A percentile compares a stretch with the other conserved stretches of the same genome.
Evolutionary conservation across 495 filamentous ascomycete species (phyloP).

Genomic region (Chaetomium tenue): DNA sequence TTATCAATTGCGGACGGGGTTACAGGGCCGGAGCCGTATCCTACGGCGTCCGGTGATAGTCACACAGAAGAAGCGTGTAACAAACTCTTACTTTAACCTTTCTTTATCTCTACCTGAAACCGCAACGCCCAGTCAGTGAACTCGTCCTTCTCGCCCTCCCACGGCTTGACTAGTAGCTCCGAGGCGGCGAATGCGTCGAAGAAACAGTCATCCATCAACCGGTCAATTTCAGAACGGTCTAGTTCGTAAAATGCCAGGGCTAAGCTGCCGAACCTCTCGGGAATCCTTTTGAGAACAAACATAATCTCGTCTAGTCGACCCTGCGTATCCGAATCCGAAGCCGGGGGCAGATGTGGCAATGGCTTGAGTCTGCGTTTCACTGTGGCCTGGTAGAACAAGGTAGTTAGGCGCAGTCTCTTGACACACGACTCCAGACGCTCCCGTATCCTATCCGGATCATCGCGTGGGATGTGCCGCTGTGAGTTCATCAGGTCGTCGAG

Average conservation of each 20-base stretch:
- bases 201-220: constrained; percentile 49
- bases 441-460: constrained; percentile 54
- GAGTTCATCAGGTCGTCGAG: constrained; percentile 58
- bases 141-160: constrained; percentile 47
- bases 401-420: constrained; percentile 56
- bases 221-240: constrained; percentile 45
- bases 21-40: neutral
- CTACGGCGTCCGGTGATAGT: neutral
- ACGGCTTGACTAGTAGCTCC: constrained; percentile 44
- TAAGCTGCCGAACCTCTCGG: constrained; percentile 43
- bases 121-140: constrained; percentile 51
- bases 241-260: constrained; percentile 53
- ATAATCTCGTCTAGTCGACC: constrained; percentile 47
- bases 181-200: constrained; percentile 48
- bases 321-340: constrained; percentile 29
- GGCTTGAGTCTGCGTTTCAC: constrained; percentile 60
- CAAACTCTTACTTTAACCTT: constrained; percentile 22
- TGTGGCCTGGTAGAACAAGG: constrained; percentile 58
- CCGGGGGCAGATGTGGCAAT: constrained; percentile 41
- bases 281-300: constrained; percentile 41
- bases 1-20: too few relatives aligned
- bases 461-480: constrained; percentile 52
- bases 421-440: constrained; percentile 56
- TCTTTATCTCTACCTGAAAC: constrained; percentile 51
- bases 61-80: neutral